Percentiles rank a stretch among this genome's conserved stretches.
Evolutionary conservation across 2,329 filamentous ascomycete genomes (phyloP).

Genomic region (Ceratocystis huliohia): DNA sequence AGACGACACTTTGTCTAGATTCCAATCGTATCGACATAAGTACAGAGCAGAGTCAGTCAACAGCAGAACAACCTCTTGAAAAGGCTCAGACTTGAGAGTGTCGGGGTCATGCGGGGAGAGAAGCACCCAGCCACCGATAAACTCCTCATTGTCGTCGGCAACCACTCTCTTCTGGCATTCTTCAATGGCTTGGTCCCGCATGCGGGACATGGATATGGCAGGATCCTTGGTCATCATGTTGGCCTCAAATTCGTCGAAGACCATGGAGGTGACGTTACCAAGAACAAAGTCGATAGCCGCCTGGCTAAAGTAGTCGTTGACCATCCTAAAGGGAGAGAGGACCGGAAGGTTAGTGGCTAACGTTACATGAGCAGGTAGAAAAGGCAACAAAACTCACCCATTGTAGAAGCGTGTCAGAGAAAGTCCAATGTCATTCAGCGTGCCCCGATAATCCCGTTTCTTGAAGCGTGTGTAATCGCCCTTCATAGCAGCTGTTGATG

Average conservation of each 20-base stretch:
- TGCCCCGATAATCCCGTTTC: conserved; percentile 82
- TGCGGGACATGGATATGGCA: conserved; percentile 69
- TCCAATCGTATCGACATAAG: conserved; percentile 86
- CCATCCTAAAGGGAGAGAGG: conserved; percentile 53
- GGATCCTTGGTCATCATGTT: conserved; percentile 90
- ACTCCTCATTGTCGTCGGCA: conserved; percentile 67
- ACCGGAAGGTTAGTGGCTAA: background rate
- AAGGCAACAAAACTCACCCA: conserved; percentile 36
- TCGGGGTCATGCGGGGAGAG: conserved; percentile 62
- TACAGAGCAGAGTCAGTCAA: conserved; percentile 79
- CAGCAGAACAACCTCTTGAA: conserved; percentile 80
- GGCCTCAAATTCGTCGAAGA: conserved; percentile 89
- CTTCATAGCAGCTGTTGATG: conserved; percentile 88
- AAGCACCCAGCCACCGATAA: conserved; percentile 81
- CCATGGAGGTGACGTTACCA: conserved; percentile 68
- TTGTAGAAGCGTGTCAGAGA: conserved; percentile 67
- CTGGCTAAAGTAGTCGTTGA: conserved; percentile 95
- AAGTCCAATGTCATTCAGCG: conserved; percentile 78
- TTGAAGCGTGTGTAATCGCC: conserved; percentile 89
- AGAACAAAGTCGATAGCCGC: conserved; percentile 88
- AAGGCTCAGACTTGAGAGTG: conserved; percentile 57
- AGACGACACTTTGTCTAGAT: conserved; percentile 81
- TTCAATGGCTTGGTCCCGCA: conserved; percentile 82
- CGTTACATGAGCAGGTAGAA: background rate
- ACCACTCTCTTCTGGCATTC: conserved; percentile 78